A percentile compares a stretch with the other conserved stretches of the same genome.
Conservation (phyloP, 208 protist genomes). For the Crithidia mellificae region DNA sequence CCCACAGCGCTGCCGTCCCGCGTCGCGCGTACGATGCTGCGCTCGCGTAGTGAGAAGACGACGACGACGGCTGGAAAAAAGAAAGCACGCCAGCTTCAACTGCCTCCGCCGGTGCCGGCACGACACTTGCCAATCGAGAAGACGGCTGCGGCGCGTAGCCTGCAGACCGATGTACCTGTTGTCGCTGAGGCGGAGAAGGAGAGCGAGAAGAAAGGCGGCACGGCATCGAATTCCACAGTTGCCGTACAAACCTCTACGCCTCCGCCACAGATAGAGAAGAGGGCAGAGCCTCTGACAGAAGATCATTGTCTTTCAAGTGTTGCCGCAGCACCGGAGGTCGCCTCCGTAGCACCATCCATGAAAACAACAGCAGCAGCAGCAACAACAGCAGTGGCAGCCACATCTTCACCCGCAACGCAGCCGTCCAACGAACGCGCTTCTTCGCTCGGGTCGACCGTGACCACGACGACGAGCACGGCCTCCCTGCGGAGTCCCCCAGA, state of each 20-base stretch:
- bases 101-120: slow-evolving; percentile 3
- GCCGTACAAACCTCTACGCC: no score
- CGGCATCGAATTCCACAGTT: no score
- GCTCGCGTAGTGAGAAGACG: background rate
- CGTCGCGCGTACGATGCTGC: background rate
- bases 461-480: background rate
- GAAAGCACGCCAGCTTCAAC: background rate
- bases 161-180: no score
- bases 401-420: no score
- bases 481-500: background rate
- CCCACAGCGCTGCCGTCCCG: background rate
- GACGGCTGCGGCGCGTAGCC: no score
- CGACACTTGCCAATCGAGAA: background rate
- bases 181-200: no score
- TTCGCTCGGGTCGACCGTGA: background rate
- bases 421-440: background rate
- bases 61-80: background rate
- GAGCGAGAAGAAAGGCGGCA: no score
- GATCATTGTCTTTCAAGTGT: no score
- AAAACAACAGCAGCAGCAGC: background rate
- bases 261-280: background rate
- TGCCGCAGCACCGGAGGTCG: no score
- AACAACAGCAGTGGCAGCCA: background rate
- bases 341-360: no score
- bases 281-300: no score